Evolutionary conservation across 2,329 filamentous ascomycete species (phyloP), one percentile per base, ranked within the genome.

Genomic region (Fusarium sp.): DNA sequence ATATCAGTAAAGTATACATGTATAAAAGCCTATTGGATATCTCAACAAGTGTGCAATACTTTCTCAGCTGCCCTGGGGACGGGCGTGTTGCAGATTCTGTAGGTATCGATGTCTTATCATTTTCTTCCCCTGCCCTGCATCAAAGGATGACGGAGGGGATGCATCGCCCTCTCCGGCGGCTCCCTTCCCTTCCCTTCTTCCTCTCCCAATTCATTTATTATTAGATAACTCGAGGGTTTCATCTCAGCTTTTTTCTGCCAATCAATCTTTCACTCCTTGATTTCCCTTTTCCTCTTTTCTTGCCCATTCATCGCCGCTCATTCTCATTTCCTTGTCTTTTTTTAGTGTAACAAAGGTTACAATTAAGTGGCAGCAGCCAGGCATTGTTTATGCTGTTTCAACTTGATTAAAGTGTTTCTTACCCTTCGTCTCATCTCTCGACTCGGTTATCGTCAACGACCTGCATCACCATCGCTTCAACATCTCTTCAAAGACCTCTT

Each of bases 331-430:
- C 56, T 58, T 58, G 22, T 41, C 33, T 39, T 22, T 56, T 54
- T 56, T 35, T 64, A 27, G 61, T 64, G 20, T 41, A 27, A 54
- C 43, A 24, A 35, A 24, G 5, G 33, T 11, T 18, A 22, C 54
- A 58, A 58, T 58, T 58, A 54, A 48, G 43, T 48, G 43, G 24
- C 43, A 48, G 43, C 24, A 27, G 22, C 22, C n/a, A 37, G 6
- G 39, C 68, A 35, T 52, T 64, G 54, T 72, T 67, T 61, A 31
- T 29, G 37, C n/a, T 48, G 61, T 65, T 71, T 71, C 70, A 65
- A 43, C 61, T 67, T 72, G 52, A 64, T 54, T 64, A 48, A 58
- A 20, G 8, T 58, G 65, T 58, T 64, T 58, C 52, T 11, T 31
- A 35, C n/a, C 22, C 27, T 33, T 63, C 59, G 43, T 63, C 59